phyloP scores from a whole-genome alignment of 2,329 filamentous ascomycete genomes.

The Cladophialophora exuberans region DNA sequence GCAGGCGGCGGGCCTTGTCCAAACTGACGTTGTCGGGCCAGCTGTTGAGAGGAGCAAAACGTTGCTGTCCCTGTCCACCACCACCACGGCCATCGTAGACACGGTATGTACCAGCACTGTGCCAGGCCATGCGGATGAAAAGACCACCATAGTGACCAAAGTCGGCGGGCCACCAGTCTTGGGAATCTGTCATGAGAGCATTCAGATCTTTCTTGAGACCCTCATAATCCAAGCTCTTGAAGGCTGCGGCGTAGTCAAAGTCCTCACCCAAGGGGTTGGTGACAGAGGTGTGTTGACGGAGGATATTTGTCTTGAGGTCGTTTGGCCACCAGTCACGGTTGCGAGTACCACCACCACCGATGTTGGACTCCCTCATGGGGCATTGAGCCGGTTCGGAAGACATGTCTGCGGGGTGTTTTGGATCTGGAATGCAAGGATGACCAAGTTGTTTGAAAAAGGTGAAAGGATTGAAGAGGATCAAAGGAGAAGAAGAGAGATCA shows the following conservation, averaged over 20 bases:
- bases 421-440: neutral
- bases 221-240: constrained; percentile 72
- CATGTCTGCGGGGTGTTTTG: constrained; percentile 15
- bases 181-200: constrained; percentile 75
- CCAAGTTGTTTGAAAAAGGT: no score
- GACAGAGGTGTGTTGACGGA: constrained; percentile 69
- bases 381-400: constrained; percentile 19
- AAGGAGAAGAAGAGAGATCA: neutral
- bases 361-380: constrained; percentile 36
- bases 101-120: constrained; percentile 78
- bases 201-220: constrained; percentile 73
- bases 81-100: constrained; percentile 75
- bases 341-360: constrained; percentile 65
- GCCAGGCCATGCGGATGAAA: constrained; percentile 81
- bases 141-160: constrained; percentile 81
- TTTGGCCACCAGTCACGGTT: constrained; percentile 78
- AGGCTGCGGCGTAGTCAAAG: constrained; percentile 73
- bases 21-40: constrained; percentile 80
- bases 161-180: constrained; percentile 82
- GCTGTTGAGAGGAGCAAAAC: constrained; percentile 79
- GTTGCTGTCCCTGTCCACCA: constrained; percentile 73
- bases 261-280: constrained; percentile 67
- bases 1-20: constrained; percentile 77
- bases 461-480: neutral
- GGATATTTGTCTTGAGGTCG: constrained; percentile 68